phyloP scores from a whole-genome alignment of 495 filamentous ascomycete species.

The Oidiodendron maius region DNA sequence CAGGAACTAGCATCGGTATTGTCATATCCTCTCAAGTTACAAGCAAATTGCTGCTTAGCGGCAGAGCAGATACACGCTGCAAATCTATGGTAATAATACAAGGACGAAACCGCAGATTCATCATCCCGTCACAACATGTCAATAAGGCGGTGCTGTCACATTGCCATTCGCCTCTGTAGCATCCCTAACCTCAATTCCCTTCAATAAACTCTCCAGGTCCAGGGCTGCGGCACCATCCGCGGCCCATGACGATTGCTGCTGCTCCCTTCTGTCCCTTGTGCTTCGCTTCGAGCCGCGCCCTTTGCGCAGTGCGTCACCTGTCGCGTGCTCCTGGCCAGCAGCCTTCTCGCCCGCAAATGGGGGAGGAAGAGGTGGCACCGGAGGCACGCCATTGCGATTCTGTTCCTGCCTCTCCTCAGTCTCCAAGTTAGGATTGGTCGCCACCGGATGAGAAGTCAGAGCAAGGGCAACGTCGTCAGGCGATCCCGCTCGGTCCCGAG shows the following conservation, averaged over 20 bases:
- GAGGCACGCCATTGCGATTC: conserved; percentile 16
- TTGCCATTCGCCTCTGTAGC: conserved; percentile 14
- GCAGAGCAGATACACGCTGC: too few relatives aligned
- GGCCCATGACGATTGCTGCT: conserved; percentile 8
- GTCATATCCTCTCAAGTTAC: too few relatives aligned
- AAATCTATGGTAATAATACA: conserved; percentile 18
- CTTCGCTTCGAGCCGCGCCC: conserved; percentile 13
- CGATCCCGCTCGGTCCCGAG: conserved; percentile 26
- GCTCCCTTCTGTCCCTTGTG: conserved; percentile 3
- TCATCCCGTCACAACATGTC: conserved; percentile 1
- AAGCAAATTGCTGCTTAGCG: too few relatives aligned
- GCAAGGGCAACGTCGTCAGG: conserved; percentile 30
- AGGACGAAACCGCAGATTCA: conserved; percentile 3
- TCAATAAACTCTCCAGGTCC: conserved; percentile 21
- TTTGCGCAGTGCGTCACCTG: conserved; percentile 7
- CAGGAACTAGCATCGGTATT: too few relatives aligned
- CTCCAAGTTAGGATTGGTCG: not conserved
- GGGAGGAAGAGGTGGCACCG: conserved; percentile 23
- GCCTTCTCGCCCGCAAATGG: conserved; percentile 6
- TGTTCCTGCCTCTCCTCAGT: conserved; percentile 16
- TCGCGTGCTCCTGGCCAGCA: conserved; percentile 27
- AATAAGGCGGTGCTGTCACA: conserved; percentile 22
- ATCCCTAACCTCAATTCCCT: conserved; percentile 16
- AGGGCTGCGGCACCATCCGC: conserved; percentile 2
- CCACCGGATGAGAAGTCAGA: conserved; percentile 38